These are phyloP conservation scores for Blechomonas ayalai DNA, from an alignment of 208 protist species.

Conservation along the genomic window DNA sequence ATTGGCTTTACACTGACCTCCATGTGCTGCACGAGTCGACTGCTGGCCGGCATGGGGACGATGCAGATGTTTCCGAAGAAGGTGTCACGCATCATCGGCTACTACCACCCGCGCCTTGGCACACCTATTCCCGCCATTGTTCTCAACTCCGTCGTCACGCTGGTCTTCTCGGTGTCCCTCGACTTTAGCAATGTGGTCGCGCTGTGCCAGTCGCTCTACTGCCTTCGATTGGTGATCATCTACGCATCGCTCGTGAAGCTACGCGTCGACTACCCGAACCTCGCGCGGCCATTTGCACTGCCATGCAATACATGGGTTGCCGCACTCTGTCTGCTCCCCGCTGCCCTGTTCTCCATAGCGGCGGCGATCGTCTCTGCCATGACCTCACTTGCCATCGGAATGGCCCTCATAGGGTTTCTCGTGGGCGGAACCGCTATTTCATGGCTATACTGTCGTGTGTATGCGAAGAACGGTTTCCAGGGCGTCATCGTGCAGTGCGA, in stretches of 20 bases:
- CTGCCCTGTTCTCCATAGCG: slow-evolving; percentile 52
- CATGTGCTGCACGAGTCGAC: slow-evolving; percentile 80
- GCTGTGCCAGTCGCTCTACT: slow-evolving; percentile 74
- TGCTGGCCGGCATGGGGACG: slow-evolving; percentile 74
- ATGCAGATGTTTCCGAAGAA: slow-evolving; percentile 83
- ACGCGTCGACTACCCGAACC: slow-evolving; percentile 62
- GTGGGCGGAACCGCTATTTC: slow-evolving; percentile 40
- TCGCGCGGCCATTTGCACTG: slow-evolving; percentile 66
- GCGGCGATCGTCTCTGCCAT: slow-evolving; percentile 55
- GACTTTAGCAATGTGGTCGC: slow-evolving; percentile 74
- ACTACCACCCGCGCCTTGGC: slow-evolving; percentile 76
- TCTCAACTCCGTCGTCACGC: slow-evolving; percentile 56
- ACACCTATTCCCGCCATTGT: slow-evolving; percentile 73
- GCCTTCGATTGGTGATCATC: slow-evolving; percentile 71
- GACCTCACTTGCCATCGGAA: slow-evolving; percentile 45
- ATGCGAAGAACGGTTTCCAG: slow-evolving; percentile 69
- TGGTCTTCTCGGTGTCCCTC: slow-evolving; percentile 50
- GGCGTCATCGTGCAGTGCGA: slow-evolving; percentile 75
- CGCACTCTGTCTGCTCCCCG: slow-evolving; percentile 46
- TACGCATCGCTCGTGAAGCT: slow-evolving; percentile 64
- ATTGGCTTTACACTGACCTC: slow-evolving; percentile 74
- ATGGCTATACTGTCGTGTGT: slow-evolving; percentile 67
- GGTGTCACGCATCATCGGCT: slow-evolving; percentile 66
- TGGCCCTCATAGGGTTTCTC: slow-evolving; percentile 50
- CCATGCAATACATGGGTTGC: slow-evolving; percentile 56